Percentiles rank a stretch among this genome's conserved stretches.
These are phyloP conservation scores for Hebeloma cylindrosporum DNA, from an alignment of 768 basidiomycete genomes.

Conservation along the genomic window DNA sequence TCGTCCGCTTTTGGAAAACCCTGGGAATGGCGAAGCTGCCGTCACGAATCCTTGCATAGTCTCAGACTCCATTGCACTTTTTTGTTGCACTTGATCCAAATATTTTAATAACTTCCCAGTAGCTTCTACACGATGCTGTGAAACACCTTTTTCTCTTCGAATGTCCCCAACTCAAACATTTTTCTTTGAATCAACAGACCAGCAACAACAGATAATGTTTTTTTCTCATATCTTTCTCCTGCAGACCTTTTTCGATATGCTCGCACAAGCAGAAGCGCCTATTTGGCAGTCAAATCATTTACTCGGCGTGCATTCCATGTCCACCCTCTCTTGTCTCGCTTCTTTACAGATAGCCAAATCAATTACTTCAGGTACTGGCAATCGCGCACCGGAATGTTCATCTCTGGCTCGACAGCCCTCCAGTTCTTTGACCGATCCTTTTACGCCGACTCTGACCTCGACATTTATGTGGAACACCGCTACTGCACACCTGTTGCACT, in stretches of 20 bases:
- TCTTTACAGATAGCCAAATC: conserved; percentile 28
- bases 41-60: too few species aligned
- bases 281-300: conserved; percentile 15
- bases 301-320: conserved; percentile 10
- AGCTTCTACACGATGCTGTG: too few species aligned
- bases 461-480: conserved; percentile 43
- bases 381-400: conserved; percentile 41
- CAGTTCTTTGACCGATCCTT: conserved; percentile 49
- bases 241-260: conserved; percentile 24
- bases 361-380: conserved; percentile 41
- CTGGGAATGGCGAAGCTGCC: too few species aligned
- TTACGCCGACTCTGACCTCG: conserved; percentile 50
- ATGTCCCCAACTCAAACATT: too few species aligned
- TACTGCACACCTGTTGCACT: conserved; percentile 30
- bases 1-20: too few species aligned
- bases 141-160: too few species aligned
- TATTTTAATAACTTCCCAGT: too few species aligned
- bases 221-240: conserved; percentile 23
- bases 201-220: conserved; percentile 11
- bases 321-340: conserved; percentile 3
- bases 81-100: too few species aligned
- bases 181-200: too few species aligned
- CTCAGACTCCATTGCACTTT: too few species aligned
- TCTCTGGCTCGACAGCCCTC: conserved; percentile 54
- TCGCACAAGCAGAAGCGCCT: conserved; percentile 16